Conservation (phyloP, 306 rosid genomes). For the Citrullus colocynthis region DNA sequence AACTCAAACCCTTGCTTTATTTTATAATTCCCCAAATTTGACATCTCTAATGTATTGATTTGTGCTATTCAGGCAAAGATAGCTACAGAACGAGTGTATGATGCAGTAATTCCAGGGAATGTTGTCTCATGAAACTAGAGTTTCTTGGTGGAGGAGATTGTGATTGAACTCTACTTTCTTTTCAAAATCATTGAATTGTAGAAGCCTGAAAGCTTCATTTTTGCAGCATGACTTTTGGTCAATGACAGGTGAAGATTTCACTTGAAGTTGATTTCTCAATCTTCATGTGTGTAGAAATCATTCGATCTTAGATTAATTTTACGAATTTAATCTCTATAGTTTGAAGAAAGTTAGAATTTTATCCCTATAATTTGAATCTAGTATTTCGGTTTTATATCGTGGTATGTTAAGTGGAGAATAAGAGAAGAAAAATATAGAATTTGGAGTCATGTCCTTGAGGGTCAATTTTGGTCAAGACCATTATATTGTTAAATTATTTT, state of each 20-base stretch:
- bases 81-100: slow-evolving; percentile 44
- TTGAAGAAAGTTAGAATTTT: too few relatives aligned
- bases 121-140: slow-evolving; percentile 12
- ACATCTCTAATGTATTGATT: background rate
- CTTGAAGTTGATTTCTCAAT: background rate
- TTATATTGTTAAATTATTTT: too few relatives aligned
- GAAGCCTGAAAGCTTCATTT: background rate
- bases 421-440: too few relatives aligned
- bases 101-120: slow-evolving; percentile 17
- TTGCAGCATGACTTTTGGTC: background rate
- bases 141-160: background rate
- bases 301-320: too few relatives aligned
- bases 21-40: background rate
- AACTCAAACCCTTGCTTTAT: background rate
- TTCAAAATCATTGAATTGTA: background rate
- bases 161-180: background rate
- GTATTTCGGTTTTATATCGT: too few relatives aligned
- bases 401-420: too few relatives aligned
- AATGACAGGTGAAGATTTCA: background rate
- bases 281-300: background rate
- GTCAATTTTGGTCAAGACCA: too few relatives aligned
- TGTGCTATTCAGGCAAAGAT: slow-evolving; percentile 26
- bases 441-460: too few relatives aligned
- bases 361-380: too few relatives aligned
- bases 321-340: too few relatives aligned